These are phyloP conservation scores for Paramecium pentaurelia DNA, from an alignment of 73 alveolate genomes.

Conservation along the genomic window DNA sequence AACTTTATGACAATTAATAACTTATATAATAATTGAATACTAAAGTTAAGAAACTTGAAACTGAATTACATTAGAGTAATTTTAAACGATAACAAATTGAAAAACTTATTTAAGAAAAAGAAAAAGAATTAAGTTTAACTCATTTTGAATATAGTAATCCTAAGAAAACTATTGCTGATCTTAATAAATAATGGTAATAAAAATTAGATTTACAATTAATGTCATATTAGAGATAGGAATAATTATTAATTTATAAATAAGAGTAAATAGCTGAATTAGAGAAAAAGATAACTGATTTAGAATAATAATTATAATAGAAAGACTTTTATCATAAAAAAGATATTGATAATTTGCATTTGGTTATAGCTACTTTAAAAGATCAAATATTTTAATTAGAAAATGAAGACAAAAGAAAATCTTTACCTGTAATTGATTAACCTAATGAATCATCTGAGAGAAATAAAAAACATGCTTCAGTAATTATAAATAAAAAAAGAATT, in stretches of 20 bases:
- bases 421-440: neutral
- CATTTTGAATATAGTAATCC: constrained; percentile 35
- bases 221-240: neutral
- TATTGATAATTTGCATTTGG: neutral
- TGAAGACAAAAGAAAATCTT: neutral
- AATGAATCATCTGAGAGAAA: neutral
- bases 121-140: neutral
- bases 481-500: neutral
- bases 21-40: neutral
- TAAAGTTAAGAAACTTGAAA: neutral
- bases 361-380: neutral
- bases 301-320: neutral
- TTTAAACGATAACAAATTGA: neutral
- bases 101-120: neutral
- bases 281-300: neutral
- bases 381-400: neutral
- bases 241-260: neutral
- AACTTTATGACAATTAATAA: neutral
- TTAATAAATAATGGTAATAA: neutral
- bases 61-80: neutral
- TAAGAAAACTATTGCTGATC: neutral
- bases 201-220: neutral
- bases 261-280: neutral
- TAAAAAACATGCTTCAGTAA: neutral
- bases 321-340: neutral